Base-by-base conservation (phyloP, 352 stramenopile genomes). In the Phytophthora palmivora region DNA sequence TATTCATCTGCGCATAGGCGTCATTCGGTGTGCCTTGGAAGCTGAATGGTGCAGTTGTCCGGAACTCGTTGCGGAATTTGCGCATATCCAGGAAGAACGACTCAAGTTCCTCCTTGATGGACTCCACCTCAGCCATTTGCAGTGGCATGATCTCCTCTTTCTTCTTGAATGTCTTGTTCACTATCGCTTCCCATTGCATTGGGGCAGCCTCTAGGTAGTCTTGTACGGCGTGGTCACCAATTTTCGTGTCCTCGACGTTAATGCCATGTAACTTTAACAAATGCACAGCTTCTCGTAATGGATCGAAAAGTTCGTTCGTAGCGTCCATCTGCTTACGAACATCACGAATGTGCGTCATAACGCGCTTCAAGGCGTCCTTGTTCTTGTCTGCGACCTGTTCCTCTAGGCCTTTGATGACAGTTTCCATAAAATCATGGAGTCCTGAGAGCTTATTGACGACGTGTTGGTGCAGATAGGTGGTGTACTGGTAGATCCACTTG, bases 141-240 rank as follows among this genome's bases (percentile, higher is more conserved):
- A 99, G 82, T 5, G 95, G 95, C 77, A 98, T 87, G 57, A 99
- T 99, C 63, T 98, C 94, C 74, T 99, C 97, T 58, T 99, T 99
- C 68, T 98, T 98, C 66, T 97, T 97, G 72, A 98, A 99, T 16
- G 96, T 98, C 68, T 98, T 98, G 73, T 98, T 99, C 24, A 98
- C 93, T n/a, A 98, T 96, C 6, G 82, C 94, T 63, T 99, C 96
- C 97, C 97, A 99, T 51, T 97, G 91, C 80, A 98, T 92, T 8
- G 96, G 96, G 15, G 94, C 94, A 22, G 97, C 95, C 62, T 99
- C 97, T 18, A 99, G 70, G 70, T 98, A 99, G 43, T 96, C 87
- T 39, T 92, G 85, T 8, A 95, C 81, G 3, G 85, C 77, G 28
- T 95, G 78, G 34, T 90, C 84, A 0, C 80, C 77, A 37, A 95